These are phyloP conservation scores for Vitis rupestris DNA, from an alignment of 164 flowering plant species.

Conservation along the genomic window DNA sequence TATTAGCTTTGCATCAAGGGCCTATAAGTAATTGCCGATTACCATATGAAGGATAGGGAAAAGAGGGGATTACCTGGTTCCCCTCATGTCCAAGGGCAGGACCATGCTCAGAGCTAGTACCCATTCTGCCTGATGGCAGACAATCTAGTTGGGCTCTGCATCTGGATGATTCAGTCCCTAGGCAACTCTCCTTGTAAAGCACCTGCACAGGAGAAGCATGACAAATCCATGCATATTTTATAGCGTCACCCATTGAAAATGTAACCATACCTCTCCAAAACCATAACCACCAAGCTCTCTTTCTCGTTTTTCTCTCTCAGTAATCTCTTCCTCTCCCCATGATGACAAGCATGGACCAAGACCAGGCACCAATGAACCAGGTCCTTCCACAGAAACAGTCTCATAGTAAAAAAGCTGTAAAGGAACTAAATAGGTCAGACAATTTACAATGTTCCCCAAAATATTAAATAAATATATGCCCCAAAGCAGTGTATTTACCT, in stretches of 20 bases:
- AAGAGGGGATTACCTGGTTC: slow-evolving; percentile 16
- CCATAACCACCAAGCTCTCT: slow-evolving; percentile 47
- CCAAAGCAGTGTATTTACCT: slow-evolving; percentile 18
- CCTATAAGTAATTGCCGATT: no score
- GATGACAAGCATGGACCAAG: slow-evolving; percentile 29
- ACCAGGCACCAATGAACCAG: slow-evolving; percentile 13
- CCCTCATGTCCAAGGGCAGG: slow-evolving; percentile 16
- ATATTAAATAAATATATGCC: background rate
- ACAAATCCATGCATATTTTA: background rate
- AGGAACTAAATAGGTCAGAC: slow-evolving; percentile 1
- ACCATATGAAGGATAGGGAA: no score
- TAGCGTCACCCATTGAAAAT: background rate
- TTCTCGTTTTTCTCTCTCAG: slow-evolving; percentile 44
- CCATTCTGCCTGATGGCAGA: background rate
- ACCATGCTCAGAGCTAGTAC: slow-evolving; percentile 7
- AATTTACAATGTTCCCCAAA: background rate
- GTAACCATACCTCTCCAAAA: slow-evolving; percentile 33
- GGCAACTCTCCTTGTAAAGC: slow-evolving; percentile 33
- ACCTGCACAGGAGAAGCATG: slow-evolving; percentile 25
- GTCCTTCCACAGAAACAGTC: slow-evolving; percentile 32
- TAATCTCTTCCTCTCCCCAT: slow-evolving; percentile 47
- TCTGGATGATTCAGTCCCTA: slow-evolving; percentile 16
- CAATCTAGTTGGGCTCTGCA: slow-evolving; percentile 12
- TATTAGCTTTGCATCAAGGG: no score
- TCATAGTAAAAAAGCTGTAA: slow-evolving; percentile 42